phyloP scores from a whole-genome alignment of 495 filamentous ascomycete species.

The Penicillium silybi region DNA sequence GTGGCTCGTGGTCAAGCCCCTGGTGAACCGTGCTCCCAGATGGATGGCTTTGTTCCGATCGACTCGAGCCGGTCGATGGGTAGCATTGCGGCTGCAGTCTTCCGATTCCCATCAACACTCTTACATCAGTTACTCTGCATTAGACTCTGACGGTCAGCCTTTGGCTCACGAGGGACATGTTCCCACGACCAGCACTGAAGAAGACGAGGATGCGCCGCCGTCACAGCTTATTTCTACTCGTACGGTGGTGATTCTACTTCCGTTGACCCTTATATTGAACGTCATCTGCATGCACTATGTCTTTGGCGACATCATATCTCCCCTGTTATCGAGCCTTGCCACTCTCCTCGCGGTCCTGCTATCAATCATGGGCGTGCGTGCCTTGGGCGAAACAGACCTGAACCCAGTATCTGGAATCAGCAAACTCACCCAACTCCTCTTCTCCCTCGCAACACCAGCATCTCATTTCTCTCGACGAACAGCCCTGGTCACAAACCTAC shows the following conservation, averaged over 20 bases:
- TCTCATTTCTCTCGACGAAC: slow-evolving; percentile 55
- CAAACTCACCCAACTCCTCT: slow-evolving; percentile 93
- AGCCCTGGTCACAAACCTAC: slow-evolving; percentile 84
- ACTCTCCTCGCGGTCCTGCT: slow-evolving; percentile 84
- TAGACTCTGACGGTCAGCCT: slow-evolving; percentile 20
- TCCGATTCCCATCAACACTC: slow-evolving; percentile 17
- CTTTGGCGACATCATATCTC: slow-evolving; percentile 59
- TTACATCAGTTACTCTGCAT: slow-evolving; percentile 40
- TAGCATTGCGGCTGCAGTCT: slow-evolving; percentile 15
- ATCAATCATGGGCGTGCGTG: slow-evolving; percentile 92
- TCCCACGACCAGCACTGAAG: slow-evolving; percentile 17
- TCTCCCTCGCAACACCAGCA: slow-evolving; percentile 79
- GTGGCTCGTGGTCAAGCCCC: slow-evolving; percentile 66
- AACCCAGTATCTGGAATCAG: slow-evolving; percentile 96
- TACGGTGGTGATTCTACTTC: slow-evolving; percentile 68
- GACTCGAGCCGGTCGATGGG: slow-evolving; percentile 25
- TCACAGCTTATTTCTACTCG: slow-evolving; percentile 74
- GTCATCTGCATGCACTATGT: slow-evolving; percentile 72
- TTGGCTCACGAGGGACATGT: slow-evolving; percentile 2
- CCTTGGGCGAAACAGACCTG: slow-evolving; percentile 91
- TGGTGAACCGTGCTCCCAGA: slow-evolving; percentile 41
- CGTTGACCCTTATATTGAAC: slow-evolving; percentile 74
- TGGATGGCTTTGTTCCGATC: slow-evolving; percentile 30
- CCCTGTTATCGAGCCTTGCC: slow-evolving; percentile 73
- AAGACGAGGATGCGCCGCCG: slow-evolving; percentile 71